Base-by-base conservation (phyloP, 176 grass and related monocot species). In the Oryza glaberrima region DNA sequence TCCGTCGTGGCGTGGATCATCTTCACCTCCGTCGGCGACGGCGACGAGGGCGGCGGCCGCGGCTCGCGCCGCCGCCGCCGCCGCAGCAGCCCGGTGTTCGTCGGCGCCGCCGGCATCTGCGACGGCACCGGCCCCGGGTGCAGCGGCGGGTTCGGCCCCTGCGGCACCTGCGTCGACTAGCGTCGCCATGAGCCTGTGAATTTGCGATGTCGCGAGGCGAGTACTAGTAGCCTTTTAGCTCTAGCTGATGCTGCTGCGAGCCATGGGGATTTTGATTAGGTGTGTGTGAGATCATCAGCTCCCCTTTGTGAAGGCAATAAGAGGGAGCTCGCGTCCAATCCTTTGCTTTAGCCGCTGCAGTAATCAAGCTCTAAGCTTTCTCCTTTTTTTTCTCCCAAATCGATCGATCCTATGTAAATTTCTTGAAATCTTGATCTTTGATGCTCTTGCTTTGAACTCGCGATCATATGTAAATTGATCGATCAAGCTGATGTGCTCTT, bases 1-100 rank as follows among this genome's bases (percentile, higher is more conserved):
- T 94, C 86, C 65, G 80, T 93, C 23, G 65, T 94, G 81, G 92
- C 93, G 17, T 91, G 89, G 85, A 94, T 98, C 90, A 94, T 98
- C 71, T 93, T 98, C 87, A 87, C 89, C 44, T 80, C 83, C 49
- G 87, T 85, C 67, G 87, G 90, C 70, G 82, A 86, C 40, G 28
- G 28, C 28, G 67, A 11, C 44, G 84, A 54, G 11, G 41, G 20
- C 17, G 51, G 20, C 17, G 45, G 72, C 30, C 38, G 77, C 4
- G 32, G 90, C n/a, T 54, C 72, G 85, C 63, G 73, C 28, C 67
- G 83, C 10, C 40, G 82, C 2, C 48, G 40, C 40, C 7, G 7
- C 79, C 73, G 88, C 0, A 60, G 76, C 11, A 90, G 75, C 84
- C 87, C 71, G 20, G 90, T 86, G 51, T 86, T 89, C 84, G 64